Conservation (phyloP, 2,329 filamentous ascomycete species). For the Colletotrichum tropicicola region DNA sequence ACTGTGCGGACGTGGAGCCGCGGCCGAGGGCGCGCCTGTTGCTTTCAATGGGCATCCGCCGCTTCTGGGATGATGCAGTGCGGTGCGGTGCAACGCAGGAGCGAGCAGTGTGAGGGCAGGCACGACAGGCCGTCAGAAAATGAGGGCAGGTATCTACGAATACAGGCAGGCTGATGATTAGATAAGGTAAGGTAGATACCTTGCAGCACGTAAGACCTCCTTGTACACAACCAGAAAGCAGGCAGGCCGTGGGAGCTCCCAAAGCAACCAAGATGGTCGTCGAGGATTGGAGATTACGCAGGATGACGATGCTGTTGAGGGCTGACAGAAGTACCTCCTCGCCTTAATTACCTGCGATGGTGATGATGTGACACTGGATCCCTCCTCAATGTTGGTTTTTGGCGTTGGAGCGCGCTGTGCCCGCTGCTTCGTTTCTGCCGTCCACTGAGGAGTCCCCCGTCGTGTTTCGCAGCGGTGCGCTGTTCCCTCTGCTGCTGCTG, state of each 20-base stretch:
- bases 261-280: neutral
- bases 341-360: neutral
- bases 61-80: conserved; percentile 21
- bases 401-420: no score
- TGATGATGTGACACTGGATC: no score
- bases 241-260: neutral
- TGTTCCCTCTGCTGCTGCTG: neutral
- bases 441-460: no score
- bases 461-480: conserved; percentile 1
- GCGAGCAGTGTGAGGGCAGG: neutral
- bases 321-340: no score
- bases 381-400: no score
- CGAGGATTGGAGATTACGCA: neutral
- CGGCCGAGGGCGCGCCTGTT: no score
- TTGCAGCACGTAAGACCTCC: neutral
- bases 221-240: neutral
- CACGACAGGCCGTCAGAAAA: neutral
- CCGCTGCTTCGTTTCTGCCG: conserved; percentile 5
- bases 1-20: no score
- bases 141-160: no score
- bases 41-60: neutral
- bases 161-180: neutral
- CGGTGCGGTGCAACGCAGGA: neutral
- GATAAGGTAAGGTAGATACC: neutral
- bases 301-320: neutral